phyloP scores from a whole-genome alignment of 805 yeast species.

The Isabelozyma rhagii region DNA sequence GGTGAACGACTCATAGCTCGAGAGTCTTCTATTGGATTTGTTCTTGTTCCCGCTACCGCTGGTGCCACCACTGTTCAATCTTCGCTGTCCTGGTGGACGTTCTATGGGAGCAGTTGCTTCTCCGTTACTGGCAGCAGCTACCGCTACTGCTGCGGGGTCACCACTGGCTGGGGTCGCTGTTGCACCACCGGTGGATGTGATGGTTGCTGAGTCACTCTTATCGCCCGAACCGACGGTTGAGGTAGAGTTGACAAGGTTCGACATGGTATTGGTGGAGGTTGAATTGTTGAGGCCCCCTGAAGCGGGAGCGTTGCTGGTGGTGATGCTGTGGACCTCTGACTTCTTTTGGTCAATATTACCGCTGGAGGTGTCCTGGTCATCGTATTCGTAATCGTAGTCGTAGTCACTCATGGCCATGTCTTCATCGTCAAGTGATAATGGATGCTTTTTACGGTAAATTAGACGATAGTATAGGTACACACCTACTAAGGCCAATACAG shows the following conservation, averaged over 20 bases:
- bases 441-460: constrained; percentile 32
- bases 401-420: constrained; percentile 14
- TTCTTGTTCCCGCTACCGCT: background rate
- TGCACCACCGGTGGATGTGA: background rate
- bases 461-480: constrained; percentile 25
- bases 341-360: background rate
- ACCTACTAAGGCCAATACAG: constrained; percentile 18
- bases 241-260: background rate
- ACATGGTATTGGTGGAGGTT: background rate
- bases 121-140: background rate
- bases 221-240: background rate
- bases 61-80: background rate
- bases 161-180: background rate
- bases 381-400: constrained; percentile 9
- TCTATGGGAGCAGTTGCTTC: background rate
- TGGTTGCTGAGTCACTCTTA: background rate
- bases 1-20: constrained; percentile 44
- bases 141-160: background rate
- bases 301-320: background rate
- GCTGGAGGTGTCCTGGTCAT: constrained; percentile 1
- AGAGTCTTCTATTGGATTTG: constrained; percentile 21
- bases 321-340: background rate
- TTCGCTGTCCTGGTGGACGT: background rate
- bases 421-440: constrained; percentile 24
- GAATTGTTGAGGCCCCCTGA: background rate